Conservation (phyloP, 2,329 filamentous ascomycete species). For the Colletotrichum paranaense region DNA sequence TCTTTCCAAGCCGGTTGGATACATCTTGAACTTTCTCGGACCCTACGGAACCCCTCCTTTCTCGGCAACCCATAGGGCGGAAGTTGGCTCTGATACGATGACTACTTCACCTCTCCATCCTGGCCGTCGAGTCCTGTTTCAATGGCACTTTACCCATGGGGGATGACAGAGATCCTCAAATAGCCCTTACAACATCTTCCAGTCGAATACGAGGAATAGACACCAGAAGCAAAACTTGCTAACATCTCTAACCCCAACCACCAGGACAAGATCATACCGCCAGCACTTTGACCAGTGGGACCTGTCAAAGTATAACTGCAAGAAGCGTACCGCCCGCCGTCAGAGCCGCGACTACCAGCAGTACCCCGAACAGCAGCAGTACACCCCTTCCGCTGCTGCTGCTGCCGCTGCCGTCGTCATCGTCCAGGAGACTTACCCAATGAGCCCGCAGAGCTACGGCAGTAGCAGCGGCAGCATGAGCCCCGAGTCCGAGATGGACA, state of each 20-base stretch:
- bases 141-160: background rate
- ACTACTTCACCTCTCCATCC: background rate
- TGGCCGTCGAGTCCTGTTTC: background rate
- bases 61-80: background rate
- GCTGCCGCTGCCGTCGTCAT: background rate
- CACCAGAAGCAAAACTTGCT: background rate
- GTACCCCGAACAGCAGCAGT: background rate
- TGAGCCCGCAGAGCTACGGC: background rate
- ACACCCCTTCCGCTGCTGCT: background rate
- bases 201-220: background rate
- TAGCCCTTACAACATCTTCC: conserved; percentile 10
- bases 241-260: background rate
- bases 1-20: background rate
- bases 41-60: background rate
- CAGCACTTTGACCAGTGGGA: conserved; percentile 60
- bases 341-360: background rate
- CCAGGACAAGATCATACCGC: conserved; percentile 58
- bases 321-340: conserved; percentile 46
- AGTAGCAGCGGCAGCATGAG: background rate
- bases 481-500: background rate
- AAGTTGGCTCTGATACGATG: background rate
- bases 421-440: background rate
- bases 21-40: background rate
- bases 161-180: background rate
- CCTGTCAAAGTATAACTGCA: conserved; percentile 60